phyloP scores from a whole-genome alignment of 306 rosid genomes.

The Albizia julibrissin region DNA sequence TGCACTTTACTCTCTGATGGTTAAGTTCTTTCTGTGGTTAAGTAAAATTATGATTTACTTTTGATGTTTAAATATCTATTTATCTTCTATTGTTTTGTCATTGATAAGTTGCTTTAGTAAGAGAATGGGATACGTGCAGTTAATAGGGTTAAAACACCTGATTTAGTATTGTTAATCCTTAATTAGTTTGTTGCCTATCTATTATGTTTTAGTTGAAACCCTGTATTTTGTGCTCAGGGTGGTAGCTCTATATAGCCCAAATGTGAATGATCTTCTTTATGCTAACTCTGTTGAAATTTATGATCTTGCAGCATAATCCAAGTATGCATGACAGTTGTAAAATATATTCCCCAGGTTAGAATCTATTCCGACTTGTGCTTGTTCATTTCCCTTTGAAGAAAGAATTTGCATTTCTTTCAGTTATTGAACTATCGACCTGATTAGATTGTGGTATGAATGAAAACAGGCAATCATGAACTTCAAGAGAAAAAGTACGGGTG shows the following conservation, averaged over 20 bases:
- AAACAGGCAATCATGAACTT: constrained; percentile 48
- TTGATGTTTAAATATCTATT: neutral
- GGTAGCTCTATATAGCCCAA: neutral
- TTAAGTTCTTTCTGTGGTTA: neutral
- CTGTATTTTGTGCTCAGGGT: neutral
- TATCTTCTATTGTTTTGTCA: neutral
- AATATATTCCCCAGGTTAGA: constrained; percentile 91
- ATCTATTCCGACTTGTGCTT: neutral
- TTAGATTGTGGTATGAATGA: constrained; percentile 17
- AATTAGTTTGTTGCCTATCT: constrained; percentile 3
- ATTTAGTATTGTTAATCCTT: constrained; percentile 4
- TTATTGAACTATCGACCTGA: neutral
- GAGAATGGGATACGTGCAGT: neutral
- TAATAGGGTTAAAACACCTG: neutral
- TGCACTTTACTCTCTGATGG: neutral
- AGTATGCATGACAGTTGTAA: constrained; percentile 76
- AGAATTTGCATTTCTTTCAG: neutral
- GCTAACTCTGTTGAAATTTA: constrained; percentile 38
- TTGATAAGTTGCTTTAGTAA: neutral
- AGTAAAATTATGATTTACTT: too few relatives aligned
- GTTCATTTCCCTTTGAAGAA: neutral
- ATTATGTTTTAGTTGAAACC: neutral
- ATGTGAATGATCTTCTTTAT: constrained; percentile 26
- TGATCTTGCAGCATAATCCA: constrained; percentile 79
- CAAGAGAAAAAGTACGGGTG: constrained; percentile 69